Evolutionary conservation across 495 filamentous ascomycete species (phyloP), one percentile per base, ranked within the genome.

Genomic region (Diplogelasinospora grovesii): DNA sequence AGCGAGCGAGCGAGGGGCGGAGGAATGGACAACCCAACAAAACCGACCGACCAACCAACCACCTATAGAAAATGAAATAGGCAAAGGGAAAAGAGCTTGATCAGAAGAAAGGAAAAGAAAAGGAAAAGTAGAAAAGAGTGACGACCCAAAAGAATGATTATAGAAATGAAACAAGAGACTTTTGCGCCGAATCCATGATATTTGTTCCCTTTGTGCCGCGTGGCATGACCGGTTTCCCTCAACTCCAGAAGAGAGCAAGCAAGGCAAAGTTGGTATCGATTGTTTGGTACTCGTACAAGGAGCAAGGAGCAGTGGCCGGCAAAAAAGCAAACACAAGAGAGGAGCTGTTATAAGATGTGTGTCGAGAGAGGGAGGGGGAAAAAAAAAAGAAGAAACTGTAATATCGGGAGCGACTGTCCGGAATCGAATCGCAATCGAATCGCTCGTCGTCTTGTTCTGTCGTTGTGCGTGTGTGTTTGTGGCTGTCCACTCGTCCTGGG

Each of bases 241-340:
- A 45, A 50, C 48, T 49, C 43, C 29, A 42, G 38, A 46, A 39
- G 38, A 48, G 41, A 41, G 15, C 29, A 46, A 34, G 15, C 11
- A 22, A 21, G 33, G 24, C 37, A 28, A 27, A 29, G n/a, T 20
- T 42, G 30, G 36, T 42, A 42, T 50, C 47, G 35, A 38, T 41
- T n/a, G n/a, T n/a, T n/a, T n/a, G n/a, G n/a, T n/a, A n/a, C 41
- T 41, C 37, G 39, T 41, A 42, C 37, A 34, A 39, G 24, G 20
- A 34, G 40, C 24, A 37, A 22, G 36, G 20, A 39, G 9, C n/a
- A n/a, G n/a, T 39, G n/a, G n/a, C 22, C 41, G 32, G 13, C 14
- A 22, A 39, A 48, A 18, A 14, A 43, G 43, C 37, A 30, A 52
- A 54, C 18, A 43, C n/a, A n/a, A n/a, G n/a, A n/a, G n/a, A n/a